Evolutionary conservation across 202 grass and related monocot genomes (phyloP), one percentile per base, ranked within the genome.

Genomic region (Schoenoplectus triqueter): DNA sequence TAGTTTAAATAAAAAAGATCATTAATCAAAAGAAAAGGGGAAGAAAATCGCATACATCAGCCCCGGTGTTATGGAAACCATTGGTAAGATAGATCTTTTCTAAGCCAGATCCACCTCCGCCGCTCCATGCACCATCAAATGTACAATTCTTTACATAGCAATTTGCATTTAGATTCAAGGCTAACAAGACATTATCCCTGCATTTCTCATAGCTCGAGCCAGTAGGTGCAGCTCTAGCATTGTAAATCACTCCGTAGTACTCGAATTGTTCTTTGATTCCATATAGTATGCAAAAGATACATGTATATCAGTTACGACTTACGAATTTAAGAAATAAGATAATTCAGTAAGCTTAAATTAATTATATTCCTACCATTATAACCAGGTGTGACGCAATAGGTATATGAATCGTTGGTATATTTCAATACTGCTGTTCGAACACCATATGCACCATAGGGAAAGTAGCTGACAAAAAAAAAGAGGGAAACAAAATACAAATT

Each of bases 91-190:
- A 92, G 15, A 87, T 44, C 0, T 56, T 75, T 7, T 64, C 49
- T 87, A 83, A 64, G 31, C 87, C 87, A 2, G 78, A 64, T 49
- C 87, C 90, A 8, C 90, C 90, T 78, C 87, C 87, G 1, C 87
- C 90, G 39, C 73, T 87, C 90, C 90, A 92, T 7, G 61, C 79
- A 18, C 90, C 90, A 47, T 82, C 65, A 68, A 92, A 89, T 51
- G 85, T 92, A 64, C 88, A 92, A 71, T 85, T 90, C 74, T 86
- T 85, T 14, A 52, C 14, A 2, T 31, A 6, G 47, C 88, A 90
- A 7, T 42, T 46, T 45, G 84, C 91, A 7, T 78, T 50, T 0
- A 86, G 10, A 17, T 81, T 85, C 1, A 90, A 73, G 7, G 86
- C 80, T 80, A 55, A 75, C 19, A 71, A 4, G 7, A 81, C 46